Percentiles rank a stretch among this genome's conserved stretches.
Conservation (phyloP, 345 rosid genomes). For the Hibiscus syriacus region DNA sequence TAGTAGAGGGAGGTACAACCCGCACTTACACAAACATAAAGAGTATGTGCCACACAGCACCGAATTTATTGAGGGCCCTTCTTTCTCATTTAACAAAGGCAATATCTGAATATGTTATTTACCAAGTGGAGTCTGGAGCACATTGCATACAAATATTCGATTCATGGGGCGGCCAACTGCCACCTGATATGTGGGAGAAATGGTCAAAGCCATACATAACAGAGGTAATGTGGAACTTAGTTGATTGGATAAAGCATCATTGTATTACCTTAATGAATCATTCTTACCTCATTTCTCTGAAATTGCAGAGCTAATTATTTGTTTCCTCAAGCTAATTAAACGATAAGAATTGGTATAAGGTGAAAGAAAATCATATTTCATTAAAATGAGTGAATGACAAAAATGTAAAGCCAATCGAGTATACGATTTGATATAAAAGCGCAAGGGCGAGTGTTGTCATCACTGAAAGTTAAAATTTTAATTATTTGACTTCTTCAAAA, state of each 20-base stretch:
- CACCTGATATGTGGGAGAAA: constrained; percentile 79
- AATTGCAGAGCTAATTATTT: background rate
- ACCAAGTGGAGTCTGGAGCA: constrained; percentile 86
- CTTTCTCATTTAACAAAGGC: constrained; percentile 78
- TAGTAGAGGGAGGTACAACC: constrained; percentile 88
- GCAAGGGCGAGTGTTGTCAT: too few relatives aligned
- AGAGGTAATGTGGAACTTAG: constrained; percentile 39
- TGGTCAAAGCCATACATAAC: constrained; percentile 88
- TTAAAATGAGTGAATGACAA: background rate
- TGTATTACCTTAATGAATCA: background rate
- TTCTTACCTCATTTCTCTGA: background rate
- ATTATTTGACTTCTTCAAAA: background rate
- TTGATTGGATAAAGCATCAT: background rate
- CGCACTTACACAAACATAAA: constrained; percentile 72
- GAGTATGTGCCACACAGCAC: constrained; percentile 86
- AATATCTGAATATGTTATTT: constrained; percentile 65
- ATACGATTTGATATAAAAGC: background rate
- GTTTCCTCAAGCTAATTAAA: background rate
- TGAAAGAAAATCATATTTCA: background rate
- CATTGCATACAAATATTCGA: constrained; percentile 93
- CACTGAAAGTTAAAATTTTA: too few relatives aligned
- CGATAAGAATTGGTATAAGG: background rate
- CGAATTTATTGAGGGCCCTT: constrained; percentile 59
- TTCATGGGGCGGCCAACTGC: constrained; percentile 97
- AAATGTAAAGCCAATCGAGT: too few relatives aligned